Percentiles rank a stretch among this genome's conserved stretches.
phyloP scores from a whole-genome alignment of 2,329 filamentous ascomycete genomes.

The Annulohypoxylon truncatum region DNA sequence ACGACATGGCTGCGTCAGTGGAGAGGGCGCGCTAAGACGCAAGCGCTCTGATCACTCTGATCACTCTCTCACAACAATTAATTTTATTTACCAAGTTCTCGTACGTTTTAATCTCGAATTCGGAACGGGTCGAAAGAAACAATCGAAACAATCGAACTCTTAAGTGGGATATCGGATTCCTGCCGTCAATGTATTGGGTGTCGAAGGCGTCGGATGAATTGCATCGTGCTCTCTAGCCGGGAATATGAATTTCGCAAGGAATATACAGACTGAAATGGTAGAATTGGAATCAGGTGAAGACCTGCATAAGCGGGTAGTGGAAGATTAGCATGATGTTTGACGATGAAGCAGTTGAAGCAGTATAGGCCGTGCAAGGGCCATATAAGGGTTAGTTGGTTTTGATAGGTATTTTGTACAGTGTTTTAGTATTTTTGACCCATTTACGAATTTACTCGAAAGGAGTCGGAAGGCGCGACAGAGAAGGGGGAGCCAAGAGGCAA shows the following conservation, averaged over 20 bases:
- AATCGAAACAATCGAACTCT: slow-evolving; percentile 25
- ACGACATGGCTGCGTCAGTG: slow-evolving; percentile 63
- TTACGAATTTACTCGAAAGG: slow-evolving; percentile 25
- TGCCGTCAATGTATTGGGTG: slow-evolving; percentile 56
- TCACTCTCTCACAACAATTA: slow-evolving; percentile 36
- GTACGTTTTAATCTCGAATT: slow-evolving; percentile 32
- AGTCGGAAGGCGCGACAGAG: slow-evolving; percentile 31
- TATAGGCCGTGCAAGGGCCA: slow-evolving; percentile 26
- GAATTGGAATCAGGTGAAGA: slow-evolving; percentile 42
- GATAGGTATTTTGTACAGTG: background rate
- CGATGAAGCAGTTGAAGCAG: slow-evolving; percentile 43
- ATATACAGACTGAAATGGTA: slow-evolving; percentile 39
- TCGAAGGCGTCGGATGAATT: slow-evolving; percentile 54
- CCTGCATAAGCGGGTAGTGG: slow-evolving; percentile 44
- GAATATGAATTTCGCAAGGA: slow-evolving; percentile 36
- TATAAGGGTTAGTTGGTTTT: background rate
- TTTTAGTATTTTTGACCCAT: background rate
- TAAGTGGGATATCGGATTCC: slow-evolving; percentile 43
- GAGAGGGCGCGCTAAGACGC: slow-evolving; percentile 44
- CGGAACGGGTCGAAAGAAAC: slow-evolving; percentile 16
- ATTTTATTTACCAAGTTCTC: slow-evolving; percentile 28
- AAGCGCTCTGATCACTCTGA: slow-evolving; percentile 44
- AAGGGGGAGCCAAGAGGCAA: slow-evolving; percentile 4
- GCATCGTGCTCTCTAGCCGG: slow-evolving; percentile 54
- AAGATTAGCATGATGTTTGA: slow-evolving; percentile 46